Evolutionary conservation across 352 stramenopile genomes (phyloP).

Genomic region (Pilasporangium apinafurcum): DNA sequence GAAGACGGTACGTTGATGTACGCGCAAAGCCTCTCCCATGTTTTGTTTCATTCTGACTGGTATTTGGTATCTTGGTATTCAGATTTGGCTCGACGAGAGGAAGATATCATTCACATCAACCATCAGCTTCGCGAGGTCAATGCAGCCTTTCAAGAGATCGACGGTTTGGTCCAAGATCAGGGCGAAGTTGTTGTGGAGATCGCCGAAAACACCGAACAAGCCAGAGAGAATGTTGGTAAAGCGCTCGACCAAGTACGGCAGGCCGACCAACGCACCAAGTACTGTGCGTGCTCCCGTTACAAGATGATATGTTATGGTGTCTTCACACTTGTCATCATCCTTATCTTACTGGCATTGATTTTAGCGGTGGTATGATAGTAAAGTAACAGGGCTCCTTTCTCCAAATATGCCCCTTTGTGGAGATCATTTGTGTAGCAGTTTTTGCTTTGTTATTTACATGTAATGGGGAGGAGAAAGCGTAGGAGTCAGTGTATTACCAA

Average conservation of each 20-base stretch:
- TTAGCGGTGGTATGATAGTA: conserved; percentile 18
- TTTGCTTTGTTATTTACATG: not conserved
- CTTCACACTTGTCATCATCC: conserved; percentile 42
- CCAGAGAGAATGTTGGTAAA: conserved; percentile 68
- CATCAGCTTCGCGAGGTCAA: conserved; percentile 84
- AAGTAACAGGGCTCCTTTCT: conserved; percentile 7
- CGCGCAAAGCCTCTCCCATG: not conserved
- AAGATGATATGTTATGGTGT: conserved; percentile 68
- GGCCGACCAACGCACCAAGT: conserved; percentile 60
- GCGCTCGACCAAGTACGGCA: conserved; percentile 67
- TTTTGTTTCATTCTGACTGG: conserved; percentile 3
- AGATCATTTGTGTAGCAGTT: not conserved
- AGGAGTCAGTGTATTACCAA: no score
- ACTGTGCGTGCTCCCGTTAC: conserved; percentile 55
- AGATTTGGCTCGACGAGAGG: conserved; percentile 75
- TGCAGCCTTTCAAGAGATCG: conserved; percentile 79
- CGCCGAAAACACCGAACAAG: conserved; percentile 69
- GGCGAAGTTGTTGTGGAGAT: conserved; percentile 79
- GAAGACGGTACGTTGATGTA: conserved; percentile 55
- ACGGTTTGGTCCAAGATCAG: conserved; percentile 79
- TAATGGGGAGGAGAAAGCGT: no score
- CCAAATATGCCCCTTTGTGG: no score
- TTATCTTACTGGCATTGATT: conserved; percentile 51
- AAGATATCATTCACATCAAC: conserved; percentile 87
- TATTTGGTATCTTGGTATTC: not conserved